Evolutionary conservation across 495 filamentous ascomycete species (phyloP), one percentile per base, ranked within the genome.

Genomic region (Penicillium odoratum): DNA sequence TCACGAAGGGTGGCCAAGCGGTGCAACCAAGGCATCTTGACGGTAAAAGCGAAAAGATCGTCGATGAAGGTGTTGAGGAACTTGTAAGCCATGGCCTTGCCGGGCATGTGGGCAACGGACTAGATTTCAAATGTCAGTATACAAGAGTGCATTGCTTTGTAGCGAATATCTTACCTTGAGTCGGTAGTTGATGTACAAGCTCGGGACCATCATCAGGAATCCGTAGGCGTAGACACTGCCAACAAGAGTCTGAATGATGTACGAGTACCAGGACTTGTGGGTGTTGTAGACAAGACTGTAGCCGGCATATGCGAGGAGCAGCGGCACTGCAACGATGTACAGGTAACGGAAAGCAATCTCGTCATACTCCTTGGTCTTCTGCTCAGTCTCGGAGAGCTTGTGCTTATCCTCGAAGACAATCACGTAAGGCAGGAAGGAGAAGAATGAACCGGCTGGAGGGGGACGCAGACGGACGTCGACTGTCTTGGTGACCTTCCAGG

Each of bases 131-230:
- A 47, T 16, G 28, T 72, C 57, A 74, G 67, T 48, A 16, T 21
- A 13, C 15, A 51, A 15, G 15, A 21, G 21, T 15, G 7, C 3
- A 26, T 26, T 11, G 1, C 26, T 29, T 21, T 31, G 15, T 13
- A 16, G 28, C 7, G 25, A 26, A 30, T 33, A 13, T 68, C 77
- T 30, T 50, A 82, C 80, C 74, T 98, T 94, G 61, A 98, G 83
- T 7, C 93, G 83, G 78, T 98, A 98, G 79, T 98, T 98, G 84
- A 98, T 98, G 72, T 98, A 98, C 53, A 98, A 79, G 56, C 85
- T 88, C 29, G 94, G 94, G 16, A 98, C 91, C 94, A 98, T 98
- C 95, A 98, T 98, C 58, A 98, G 74, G 78, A 98, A 98, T 7
- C 94, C 94, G 65, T 98, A 98, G 1, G 94, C 93, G 69, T 98